Percentiles rank a stretch among this genome's conserved stretches.
Evolutionary conservation across 768 basidiomycete species (phyloP).

Genomic region (Mycena polygramma): DNA sequence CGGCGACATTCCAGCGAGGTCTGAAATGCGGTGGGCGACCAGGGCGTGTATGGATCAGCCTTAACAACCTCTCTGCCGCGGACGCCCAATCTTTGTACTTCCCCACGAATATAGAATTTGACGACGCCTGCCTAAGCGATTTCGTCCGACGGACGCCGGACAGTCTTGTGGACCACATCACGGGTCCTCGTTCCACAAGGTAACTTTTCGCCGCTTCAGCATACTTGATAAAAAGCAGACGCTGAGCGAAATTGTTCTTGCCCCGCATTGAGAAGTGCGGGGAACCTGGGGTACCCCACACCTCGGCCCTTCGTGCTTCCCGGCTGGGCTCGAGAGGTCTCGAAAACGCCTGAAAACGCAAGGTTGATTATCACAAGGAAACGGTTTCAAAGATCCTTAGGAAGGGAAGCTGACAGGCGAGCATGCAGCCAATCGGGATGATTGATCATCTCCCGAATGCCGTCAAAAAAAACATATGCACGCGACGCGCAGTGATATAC

Average conservation of each 20-base stretch:
- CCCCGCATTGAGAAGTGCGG: slow-evolving; percentile 19
- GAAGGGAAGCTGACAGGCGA: background rate
- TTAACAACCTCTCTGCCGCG: background rate
- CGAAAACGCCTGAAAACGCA: too few species aligned
- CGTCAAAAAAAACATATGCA: background rate
- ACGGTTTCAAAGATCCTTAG: too few species aligned
- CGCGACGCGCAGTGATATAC: too few species aligned
- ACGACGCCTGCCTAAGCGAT: background rate
- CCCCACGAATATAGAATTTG: background rate
- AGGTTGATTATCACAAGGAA: slow-evolving; percentile 3
- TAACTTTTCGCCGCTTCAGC: background rate
- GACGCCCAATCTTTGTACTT: slow-evolving; percentile 3
- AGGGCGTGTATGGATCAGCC: slow-evolving; percentile 27
- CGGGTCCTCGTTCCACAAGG: slow-evolving; percentile 13
- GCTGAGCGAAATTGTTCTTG: background rate
- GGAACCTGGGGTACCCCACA: slow-evolving; percentile 5
- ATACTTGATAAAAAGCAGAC: background rate
- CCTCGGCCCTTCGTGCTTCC: background rate
- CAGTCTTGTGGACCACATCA: slow-evolving; percentile 16
- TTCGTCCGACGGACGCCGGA: background rate
- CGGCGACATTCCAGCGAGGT: slow-evolving; percentile 13
- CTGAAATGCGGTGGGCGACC: slow-evolving; percentile 8
- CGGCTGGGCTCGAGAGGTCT: background rate
- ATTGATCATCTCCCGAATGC: background rate
- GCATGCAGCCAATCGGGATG: background rate